A percentile compares a stretch with the other conserved stretches of the same genome.
phyloP scores from a whole-genome alignment of 257 asterid species.

The Solanum medicagineum region DNA sequence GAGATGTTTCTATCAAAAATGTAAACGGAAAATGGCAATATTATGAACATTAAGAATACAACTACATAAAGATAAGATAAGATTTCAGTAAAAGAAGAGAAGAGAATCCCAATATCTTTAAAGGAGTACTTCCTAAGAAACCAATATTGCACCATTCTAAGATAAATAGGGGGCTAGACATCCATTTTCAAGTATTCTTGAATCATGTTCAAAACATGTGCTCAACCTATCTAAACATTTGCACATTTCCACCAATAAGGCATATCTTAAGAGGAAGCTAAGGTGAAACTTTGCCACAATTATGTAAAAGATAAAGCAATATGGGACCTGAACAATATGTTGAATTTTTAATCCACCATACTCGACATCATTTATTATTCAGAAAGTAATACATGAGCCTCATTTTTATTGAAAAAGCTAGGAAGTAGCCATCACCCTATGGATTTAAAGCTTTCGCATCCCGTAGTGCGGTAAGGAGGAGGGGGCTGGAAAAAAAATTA shows the following conservation, averaged over 20 bases:
- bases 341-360: background rate
- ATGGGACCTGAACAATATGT: background rate
- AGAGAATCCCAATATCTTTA: background rate
- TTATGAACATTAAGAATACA: background rate
- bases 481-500: background rate
- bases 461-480: background rate
- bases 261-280: background rate
- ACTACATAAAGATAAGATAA: background rate
- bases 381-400: background rate
- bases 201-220: background rate
- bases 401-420: background rate
- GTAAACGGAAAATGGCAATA: background rate
- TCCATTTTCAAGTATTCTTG: background rate
- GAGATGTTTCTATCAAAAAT: background rate
- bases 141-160: background rate
- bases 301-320: background rate
- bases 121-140: background rate
- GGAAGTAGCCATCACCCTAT: background rate
- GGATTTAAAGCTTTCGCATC: background rate
- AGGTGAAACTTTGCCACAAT: background rate
- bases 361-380: background rate
- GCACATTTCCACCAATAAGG: background rate
- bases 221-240: background rate
- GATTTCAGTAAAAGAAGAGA: background rate
- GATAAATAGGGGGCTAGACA: background rate